Evolutionary conservation across 2,329 filamentous ascomycete genomes (phyloP).

Genomic region (Neofusicoccum ribis): DNA sequence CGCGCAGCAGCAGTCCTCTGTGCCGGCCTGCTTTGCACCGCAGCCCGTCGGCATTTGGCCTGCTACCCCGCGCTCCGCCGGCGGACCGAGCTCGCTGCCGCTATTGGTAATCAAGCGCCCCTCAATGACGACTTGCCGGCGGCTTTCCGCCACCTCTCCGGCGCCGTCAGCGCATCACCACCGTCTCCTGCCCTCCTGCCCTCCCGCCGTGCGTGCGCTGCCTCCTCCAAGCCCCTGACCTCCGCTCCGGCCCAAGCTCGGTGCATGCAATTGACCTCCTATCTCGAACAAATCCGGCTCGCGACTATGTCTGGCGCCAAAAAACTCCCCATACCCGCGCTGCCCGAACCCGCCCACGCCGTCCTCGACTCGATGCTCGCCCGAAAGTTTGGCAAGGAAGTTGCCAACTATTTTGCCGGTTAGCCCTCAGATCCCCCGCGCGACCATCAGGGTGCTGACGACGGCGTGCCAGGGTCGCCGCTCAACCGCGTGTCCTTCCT

Average conservation of each 20-base stretch:
- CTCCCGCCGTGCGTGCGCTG: not conserved
- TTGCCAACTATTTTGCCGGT: slow-evolving; percentile 79
- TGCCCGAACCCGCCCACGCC: slow-evolving; percentile 60
- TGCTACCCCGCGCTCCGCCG: slow-evolving; percentile 7
- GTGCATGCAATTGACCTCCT: slow-evolving; percentile 21
- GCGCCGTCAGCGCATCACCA: not conserved
- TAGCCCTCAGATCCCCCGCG: not conserved
- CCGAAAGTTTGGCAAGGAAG: slow-evolving; percentile 74
- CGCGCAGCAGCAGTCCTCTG: too few relatives aligned
- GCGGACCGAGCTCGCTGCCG: slow-evolving; percentile 10
- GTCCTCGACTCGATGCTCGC: slow-evolving; percentile 69
- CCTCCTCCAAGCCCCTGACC: not conserved
- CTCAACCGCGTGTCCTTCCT: slow-evolving; percentile 80
- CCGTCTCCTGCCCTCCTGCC: not conserved
- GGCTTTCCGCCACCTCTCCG: not conserved
- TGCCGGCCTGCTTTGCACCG: too few relatives aligned
- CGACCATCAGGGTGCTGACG: slow-evolving; percentile 16
- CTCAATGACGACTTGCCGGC: slow-evolving; percentile 9
- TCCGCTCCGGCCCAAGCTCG: slow-evolving; percentile 10
- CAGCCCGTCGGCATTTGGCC: not conserved
- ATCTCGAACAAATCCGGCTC: slow-evolving; percentile 16
- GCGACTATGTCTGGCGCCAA: slow-evolving; percentile 17
- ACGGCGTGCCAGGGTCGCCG: slow-evolving; percentile 57
- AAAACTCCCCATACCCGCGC: slow-evolving; percentile 41
- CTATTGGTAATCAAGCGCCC: slow-evolving; percentile 16